Evolutionary conservation across 148 eudicot species (phyloP).

Genomic region (Heliamphora exappendiculata): DNA sequence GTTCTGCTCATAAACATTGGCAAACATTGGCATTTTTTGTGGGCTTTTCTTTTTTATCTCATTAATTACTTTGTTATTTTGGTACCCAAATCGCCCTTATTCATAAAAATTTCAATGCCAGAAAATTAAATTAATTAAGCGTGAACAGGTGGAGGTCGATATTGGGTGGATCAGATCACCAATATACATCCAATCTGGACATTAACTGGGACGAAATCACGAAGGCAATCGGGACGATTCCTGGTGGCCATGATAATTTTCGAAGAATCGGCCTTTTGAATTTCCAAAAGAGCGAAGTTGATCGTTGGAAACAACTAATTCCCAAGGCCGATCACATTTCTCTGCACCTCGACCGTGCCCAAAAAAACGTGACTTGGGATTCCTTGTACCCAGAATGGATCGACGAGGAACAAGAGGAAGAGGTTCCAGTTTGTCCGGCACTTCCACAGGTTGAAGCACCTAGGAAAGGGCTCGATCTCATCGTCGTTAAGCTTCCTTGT

Average conservation of each 20-base stretch:
- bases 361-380: slow-evolving; percentile 55
- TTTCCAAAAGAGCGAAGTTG: slow-evolving; percentile 42
- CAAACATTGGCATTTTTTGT: no score
- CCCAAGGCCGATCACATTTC: slow-evolving; percentile 34
- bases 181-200: slow-evolving; percentile 45
- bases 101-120: background rate
- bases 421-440: slow-evolving; percentile 50
- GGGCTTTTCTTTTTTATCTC: background rate
- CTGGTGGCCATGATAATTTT: slow-evolving; percentile 29
- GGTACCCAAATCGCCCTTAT: background rate
- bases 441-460: slow-evolving; percentile 54
- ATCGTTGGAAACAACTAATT: slow-evolving; percentile 36
- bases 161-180: slow-evolving; percentile 57
- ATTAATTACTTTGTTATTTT: background rate
- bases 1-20: background rate
- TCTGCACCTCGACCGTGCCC: slow-evolving; percentile 37
- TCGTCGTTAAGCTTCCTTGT: slow-evolving; percentile 71
- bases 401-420: slow-evolving; percentile 74
- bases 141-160: slow-evolving; percentile 44
- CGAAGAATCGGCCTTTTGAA: slow-evolving; percentile 55
- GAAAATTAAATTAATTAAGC: slow-evolving; percentile 19
- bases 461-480: slow-evolving; percentile 40
- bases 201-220: slow-evolving; percentile 61
- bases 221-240: slow-evolving; percentile 22
- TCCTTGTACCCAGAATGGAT: slow-evolving; percentile 77